phyloP scores from a whole-genome alignment of 2,329 filamentous ascomycete species.

The Cryphonectria carpinicola region DNA sequence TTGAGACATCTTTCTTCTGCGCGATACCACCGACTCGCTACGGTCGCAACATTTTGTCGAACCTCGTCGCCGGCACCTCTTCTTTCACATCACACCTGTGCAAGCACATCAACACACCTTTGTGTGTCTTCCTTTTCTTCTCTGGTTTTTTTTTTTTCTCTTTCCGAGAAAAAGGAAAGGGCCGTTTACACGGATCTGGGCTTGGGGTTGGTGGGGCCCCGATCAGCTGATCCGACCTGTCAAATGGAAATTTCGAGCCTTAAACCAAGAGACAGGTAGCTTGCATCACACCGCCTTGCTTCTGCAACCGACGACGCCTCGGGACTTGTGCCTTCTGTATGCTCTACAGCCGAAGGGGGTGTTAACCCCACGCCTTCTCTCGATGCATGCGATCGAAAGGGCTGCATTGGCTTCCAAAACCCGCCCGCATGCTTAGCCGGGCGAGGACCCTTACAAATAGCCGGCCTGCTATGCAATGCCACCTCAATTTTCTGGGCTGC shows the following conservation, averaged over 20 bases:
- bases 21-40: neutral
- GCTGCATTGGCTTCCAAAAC: no score
- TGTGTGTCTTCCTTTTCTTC: neutral
- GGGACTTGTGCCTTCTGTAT: neutral
- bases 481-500: neutral
- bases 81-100: slow-evolving; percentile 15
- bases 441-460: neutral
- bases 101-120: neutral
- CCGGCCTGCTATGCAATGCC: neutral
- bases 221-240: neutral
- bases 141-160: neutral
- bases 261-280: neutral
- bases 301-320: neutral
- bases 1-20: slow-evolving; percentile 11
- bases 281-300: neutral
- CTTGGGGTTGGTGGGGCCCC: neutral
- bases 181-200: neutral
- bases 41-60: slow-evolving; percentile 8
- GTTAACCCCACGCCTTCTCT: neutral
- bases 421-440: neutral
- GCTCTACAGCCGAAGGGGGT: neutral
- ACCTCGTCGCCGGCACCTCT: slow-evolving; percentile 4
- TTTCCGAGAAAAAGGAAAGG: neutral
- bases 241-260: neutral
- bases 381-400: neutral